A percentile compares a stretch with the other conserved stretches of the same genome.
Evolutionary conservation across 805 yeast genomes (phyloP).

Genomic region (Scheffersomyces amazonensis): DNA sequence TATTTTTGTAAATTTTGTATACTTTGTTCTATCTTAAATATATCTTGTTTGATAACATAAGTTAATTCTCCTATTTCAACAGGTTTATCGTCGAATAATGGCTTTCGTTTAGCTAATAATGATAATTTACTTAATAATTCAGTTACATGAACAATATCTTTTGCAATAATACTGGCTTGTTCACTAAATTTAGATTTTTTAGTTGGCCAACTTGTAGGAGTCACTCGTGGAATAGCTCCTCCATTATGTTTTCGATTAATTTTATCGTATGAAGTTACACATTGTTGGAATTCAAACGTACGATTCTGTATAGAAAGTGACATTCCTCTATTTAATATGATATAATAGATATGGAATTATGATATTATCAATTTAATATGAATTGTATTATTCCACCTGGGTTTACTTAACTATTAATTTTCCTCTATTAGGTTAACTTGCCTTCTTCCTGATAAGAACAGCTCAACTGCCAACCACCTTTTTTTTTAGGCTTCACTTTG

Average conservation of each 20-base stretch:
- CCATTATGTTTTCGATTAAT: constrained; percentile 44
- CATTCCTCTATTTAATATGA: constrained; percentile 6
- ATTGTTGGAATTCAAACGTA: constrained; percentile 89
- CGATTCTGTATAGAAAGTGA: constrained; percentile 62
- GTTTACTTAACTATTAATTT: too few relatives aligned
- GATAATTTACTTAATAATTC: constrained; percentile 79
- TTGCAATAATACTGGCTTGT: constrained; percentile 81
- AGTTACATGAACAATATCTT: constrained; percentile 84
- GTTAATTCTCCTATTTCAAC: constrained; percentile 92
- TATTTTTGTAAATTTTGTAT: constrained; percentile 59
- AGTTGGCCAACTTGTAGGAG: constrained; percentile 11
- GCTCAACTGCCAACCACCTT: too few relatives aligned
- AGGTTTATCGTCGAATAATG: constrained; percentile 90
- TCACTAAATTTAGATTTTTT: constrained; percentile 40
- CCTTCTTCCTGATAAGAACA: too few relatives aligned
- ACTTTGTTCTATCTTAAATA: constrained; percentile 73
- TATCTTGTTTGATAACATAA: constrained; percentile 80
- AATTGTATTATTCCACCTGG: too few relatives aligned
- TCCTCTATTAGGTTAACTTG: too few relatives aligned
- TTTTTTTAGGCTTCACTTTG: too few relatives aligned
- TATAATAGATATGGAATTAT: not conserved
- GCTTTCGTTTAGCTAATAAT: constrained; percentile 80
- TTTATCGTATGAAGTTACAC: constrained; percentile 74
- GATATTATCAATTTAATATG: too few relatives aligned
- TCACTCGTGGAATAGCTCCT: constrained; percentile 15